Evolutionary conservation across 129 eudicot genomes (phyloP), one percentile per base, ranked within the genome.

Genomic region (Mikania micrantha): DNA sequence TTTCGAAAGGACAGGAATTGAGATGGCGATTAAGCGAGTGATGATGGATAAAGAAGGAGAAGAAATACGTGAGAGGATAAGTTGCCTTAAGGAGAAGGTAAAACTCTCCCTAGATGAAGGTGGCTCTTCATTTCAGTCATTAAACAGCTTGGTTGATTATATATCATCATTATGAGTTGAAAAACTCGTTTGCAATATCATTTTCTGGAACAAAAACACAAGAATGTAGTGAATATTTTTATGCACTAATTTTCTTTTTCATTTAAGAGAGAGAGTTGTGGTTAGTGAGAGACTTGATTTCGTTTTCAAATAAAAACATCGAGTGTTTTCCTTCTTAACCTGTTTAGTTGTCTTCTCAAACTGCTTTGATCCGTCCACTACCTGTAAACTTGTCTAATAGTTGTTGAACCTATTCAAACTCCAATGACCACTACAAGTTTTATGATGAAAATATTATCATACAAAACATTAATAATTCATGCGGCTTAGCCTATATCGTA

Each of bases 1-100:
- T 24, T 29, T 70, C 31, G 78, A 74, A 52, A 78, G 69, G 45
- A 64, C 19, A 19, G 78, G 71, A 20, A 62, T 82, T 1, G 66
- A 70, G 77, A 65, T 16, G 42, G 64, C 58, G 35, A 66, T 82
- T 16, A 78, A 41, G 24, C 67, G 53, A 63, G 45, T 82, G n/a
- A 78, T 82, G 86, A 31, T 59, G 28, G 78, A 70, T 19, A 76
- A 57, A 63, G 86, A 78, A 69, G 80, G 86, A 11, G 58, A 73
- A 64, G 80, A 48, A 66, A 64, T 70, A 24, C 70, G 64, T 0
- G 52, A 74, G 22, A 74, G 83, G 48, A 24, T 60, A 24, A 11
- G 12, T 13, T 9, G 39, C 69, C 32, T 82, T 12, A 82, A 65
- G 65, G 60, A 73, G 78, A 74, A 58, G 52, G 72, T 76, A 11